Percentiles rank a stretch among this genome's conserved stretches.
Conservation (phyloP, 2,329 filamentous ascomycete genomes). For the Alternaria novae-zelandiae region DNA sequence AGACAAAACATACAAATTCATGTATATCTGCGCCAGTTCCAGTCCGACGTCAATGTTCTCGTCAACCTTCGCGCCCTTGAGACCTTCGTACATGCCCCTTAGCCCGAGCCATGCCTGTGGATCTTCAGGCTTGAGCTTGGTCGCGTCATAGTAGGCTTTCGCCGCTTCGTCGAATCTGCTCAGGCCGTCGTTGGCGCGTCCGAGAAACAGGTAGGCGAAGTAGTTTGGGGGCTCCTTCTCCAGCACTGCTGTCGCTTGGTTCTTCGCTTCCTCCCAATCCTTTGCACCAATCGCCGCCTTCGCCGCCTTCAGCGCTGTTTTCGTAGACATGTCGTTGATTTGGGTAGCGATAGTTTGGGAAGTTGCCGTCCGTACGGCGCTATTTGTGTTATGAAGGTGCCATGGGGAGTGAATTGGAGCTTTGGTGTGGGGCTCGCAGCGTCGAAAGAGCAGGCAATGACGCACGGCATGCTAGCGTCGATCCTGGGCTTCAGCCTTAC, state of each 20-base stretch:
- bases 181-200: constrained; percentile 81
- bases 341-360: background rate
- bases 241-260: constrained; percentile 72
- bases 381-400: constrained; percentile 23
- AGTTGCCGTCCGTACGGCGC: constrained; percentile 16
- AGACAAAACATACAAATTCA: constrained; percentile 44
- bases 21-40: constrained; percentile 76
- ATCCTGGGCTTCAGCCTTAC: constrained; percentile 36
- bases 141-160: constrained; percentile 74
- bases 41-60: constrained; percentile 77
- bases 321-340: constrained; percentile 52
- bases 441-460: constrained; percentile 28
- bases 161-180: constrained; percentile 75
- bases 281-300: constrained; percentile 77
- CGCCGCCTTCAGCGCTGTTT: constrained; percentile 81
- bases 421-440: constrained; percentile 17
- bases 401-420: constrained; percentile 24
- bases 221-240: constrained; percentile 78
- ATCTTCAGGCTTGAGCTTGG: constrained; percentile 74
- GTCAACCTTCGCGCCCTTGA: constrained; percentile 71
- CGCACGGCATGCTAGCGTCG: constrained; percentile 30
- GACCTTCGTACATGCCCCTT: constrained; percentile 80
- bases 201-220: constrained; percentile 87
- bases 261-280: constrained; percentile 77
- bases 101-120: constrained; percentile 91